phyloP scores from a whole-genome alignment of 345 rosid species.

The Populus deltoides region DNA sequence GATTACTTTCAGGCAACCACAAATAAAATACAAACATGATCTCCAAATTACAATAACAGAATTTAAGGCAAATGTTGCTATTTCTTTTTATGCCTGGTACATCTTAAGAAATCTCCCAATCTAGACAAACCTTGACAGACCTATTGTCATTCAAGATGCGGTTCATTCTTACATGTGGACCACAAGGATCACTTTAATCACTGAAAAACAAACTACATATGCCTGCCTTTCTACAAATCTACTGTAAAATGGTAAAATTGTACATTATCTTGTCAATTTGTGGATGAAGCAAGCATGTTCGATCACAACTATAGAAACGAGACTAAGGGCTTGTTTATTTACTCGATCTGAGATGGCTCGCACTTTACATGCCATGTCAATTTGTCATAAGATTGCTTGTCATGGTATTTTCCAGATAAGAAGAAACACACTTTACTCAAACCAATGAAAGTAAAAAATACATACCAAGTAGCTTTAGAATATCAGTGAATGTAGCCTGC shows the following conservation, averaged over 20 bases:
- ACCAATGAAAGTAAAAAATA: conserved; percentile 8
- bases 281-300: background rate
- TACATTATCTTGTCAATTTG: background rate
- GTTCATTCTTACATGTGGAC: background rate
- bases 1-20: background rate
- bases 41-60: no score
- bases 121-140: background rate
- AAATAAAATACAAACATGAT: background rate
- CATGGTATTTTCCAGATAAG: background rate
- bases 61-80: background rate
- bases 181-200: background rate
- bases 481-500: conserved; percentile 97
- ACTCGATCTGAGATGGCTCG: background rate
- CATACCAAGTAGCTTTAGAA: conserved; percentile 79
- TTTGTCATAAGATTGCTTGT: background rate
- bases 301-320: background rate
- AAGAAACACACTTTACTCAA: background rate
- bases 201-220: background rate
- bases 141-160: background rate
- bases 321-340: background rate
- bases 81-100: background rate
- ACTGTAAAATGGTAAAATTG: background rate
- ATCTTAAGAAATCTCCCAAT: background rate
- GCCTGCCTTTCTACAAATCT: no score
- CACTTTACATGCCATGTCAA: background rate